Evolutionary conservation across 2,329 filamentous ascomycete genomes (phyloP).

Genomic region (Ophiognomonia clavigignenti-juglandacearum): DNA sequence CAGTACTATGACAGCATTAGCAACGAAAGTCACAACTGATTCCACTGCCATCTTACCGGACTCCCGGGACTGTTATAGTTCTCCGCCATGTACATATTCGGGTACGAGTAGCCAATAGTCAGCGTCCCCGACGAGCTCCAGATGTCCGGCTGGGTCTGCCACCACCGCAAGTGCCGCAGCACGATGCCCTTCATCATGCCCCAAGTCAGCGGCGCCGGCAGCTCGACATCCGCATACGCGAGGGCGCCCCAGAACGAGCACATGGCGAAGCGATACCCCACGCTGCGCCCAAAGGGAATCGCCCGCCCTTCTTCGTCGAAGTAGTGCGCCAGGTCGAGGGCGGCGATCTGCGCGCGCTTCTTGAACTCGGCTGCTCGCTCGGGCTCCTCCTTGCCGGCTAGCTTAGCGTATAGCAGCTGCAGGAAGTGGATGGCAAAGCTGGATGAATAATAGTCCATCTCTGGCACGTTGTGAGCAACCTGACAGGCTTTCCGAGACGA

Average conservation of each 20-base stretch:
- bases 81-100: slow-evolving; percentile 73
- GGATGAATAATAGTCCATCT: slow-evolving; percentile 83
- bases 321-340: slow-evolving; percentile 70
- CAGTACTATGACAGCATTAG: slow-evolving; percentile 54
- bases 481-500: too few relatives aligned
- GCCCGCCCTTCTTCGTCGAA: slow-evolving; percentile 67
- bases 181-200: slow-evolving; percentile 75
- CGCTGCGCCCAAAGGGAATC: slow-evolving; percentile 72
- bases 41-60: slow-evolving; percentile 34
- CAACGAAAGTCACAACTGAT: background rate
- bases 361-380: slow-evolving; percentile 65
- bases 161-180: slow-evolving; percentile 71
- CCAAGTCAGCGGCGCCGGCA: slow-evolving; percentile 69
- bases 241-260: slow-evolving; percentile 78
- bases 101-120: slow-evolving; percentile 72
- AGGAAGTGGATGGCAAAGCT: slow-evolving; percentile 79
- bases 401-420: slow-evolving; percentile 70
- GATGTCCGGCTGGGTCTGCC: slow-evolving; percentile 70
- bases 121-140: slow-evolving; percentile 72
- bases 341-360: slow-evolving; percentile 59
- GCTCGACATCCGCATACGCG: slow-evolving; percentile 69
- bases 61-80: slow-evolving; percentile 78
- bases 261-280: slow-evolving; percentile 82
- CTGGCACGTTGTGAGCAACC: slow-evolving; percentile 23
- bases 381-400: slow-evolving; percentile 63